Base-by-base conservation (phyloP, 352 stramenopile species). In the Aphanomyces astaci region DNA sequence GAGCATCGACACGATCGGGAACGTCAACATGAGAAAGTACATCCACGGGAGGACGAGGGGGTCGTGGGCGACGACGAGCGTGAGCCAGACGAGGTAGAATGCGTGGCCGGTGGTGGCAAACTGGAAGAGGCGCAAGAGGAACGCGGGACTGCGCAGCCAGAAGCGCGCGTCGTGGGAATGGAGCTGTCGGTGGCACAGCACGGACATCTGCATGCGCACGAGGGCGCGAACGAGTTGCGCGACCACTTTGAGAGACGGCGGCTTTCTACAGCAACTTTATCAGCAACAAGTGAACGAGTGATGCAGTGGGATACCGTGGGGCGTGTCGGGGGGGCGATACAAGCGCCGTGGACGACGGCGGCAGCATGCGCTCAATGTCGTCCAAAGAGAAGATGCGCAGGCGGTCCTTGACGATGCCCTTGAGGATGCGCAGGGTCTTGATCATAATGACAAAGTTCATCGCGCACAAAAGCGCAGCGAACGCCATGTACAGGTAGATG, bases 151-250 rank as follows among this genome's bases (percentile, higher is more conserved):
- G 54, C 84, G 71, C 60, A 94, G 93, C 86, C 86, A 94, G 64
- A 93, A 94, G 10, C 79, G 83, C 31, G 90, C 64, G 63, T 94
- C 80, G 62, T 94, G 86, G 56, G 86, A 77, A 51, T 94, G 86
- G 17, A 94, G 79, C 64, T 92, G 84, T 24, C 76, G 78, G 36
- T 94, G 86, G 53, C 84, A 94, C 39, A 94, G 70, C 19, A 84
- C 84, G n/a, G 84, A 91, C 86, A 94, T 94, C 52, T 94, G 86
- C 84, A 94, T 92, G 3, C 86, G 82, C 48, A 94, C 82, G 9
- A 90, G 59, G 0, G 84, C 81, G 0, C 86, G 84, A 3, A 94
- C 80, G 25, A 78, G 69, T 13, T 90, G 69, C 1, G 84, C 84
- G 17, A 81, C 78, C 0, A 75, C 74, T 31, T 88, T 88, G 45